These are phyloP conservation scores for Chenopodium suecicum DNA, from an alignment of 148 eudicot genomes.

Conservation along the genomic window DNA sequence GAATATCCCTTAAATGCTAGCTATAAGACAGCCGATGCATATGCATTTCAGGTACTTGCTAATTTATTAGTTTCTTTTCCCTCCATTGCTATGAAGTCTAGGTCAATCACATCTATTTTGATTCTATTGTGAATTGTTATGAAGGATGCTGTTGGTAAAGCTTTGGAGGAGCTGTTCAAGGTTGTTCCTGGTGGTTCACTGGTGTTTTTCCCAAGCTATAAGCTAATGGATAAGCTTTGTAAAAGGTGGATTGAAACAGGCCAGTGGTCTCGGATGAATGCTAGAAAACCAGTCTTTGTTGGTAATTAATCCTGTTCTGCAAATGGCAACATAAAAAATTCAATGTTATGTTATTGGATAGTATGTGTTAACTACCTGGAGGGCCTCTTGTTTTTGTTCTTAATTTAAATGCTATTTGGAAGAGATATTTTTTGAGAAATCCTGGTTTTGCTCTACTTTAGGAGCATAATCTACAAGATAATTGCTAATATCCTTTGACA, in stretches of 20 bases:
- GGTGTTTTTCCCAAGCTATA: constrained; percentile 96
- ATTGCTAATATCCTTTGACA: constrained; percentile 6
- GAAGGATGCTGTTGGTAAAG: constrained; percentile 81
- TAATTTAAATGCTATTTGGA: not conserved
- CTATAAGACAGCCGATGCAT: constrained; percentile 78
- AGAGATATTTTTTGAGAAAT: not conserved
- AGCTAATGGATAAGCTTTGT: constrained; percentile 89
- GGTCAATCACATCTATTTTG: not conserved
- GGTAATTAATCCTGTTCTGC: constrained; percentile 47
- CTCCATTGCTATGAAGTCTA: not conserved
- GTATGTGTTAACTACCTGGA: not conserved
- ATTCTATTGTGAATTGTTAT: constrained; percentile 26
- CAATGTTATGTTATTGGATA: not conserved
- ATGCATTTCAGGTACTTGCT: constrained; percentile 70
- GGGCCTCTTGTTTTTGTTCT: not conserved
- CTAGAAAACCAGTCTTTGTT: constrained; percentile 74
- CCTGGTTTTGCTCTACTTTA: not conserved
- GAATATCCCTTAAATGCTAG: constrained; percentile 84
- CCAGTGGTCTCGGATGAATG: constrained; percentile 85
- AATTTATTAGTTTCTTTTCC: not conserved
- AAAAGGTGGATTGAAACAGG: constrained; percentile 91
- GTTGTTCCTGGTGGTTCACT: constrained; percentile 92
- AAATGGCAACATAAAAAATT: not conserved
- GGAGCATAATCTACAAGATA: not conserved
- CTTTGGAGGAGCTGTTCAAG: constrained; percentile 78